Evolutionary conservation across 306 rosid genomes (phyloP), one percentile per base, ranked within the genome.

Genomic region (Begonia fuchsioides): DNA sequence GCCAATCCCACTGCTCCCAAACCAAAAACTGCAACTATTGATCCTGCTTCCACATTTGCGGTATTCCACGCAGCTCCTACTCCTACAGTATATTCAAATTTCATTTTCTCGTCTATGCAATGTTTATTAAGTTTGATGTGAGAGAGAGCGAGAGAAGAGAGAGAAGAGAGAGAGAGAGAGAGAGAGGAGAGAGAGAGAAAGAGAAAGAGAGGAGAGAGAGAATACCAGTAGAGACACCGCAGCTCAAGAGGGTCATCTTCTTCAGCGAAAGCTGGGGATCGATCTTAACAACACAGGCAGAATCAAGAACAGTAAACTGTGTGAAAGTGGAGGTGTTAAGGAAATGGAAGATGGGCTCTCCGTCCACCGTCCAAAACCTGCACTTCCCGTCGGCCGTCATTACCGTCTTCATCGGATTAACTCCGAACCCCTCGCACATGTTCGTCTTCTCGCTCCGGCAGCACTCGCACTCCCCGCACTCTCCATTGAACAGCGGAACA

Each of bases 1-100:
- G 96, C 96, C 0, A 87, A 80, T 0, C 96, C 96, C 16, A 87
- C 81, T 5, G 86, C 73, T 0, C 96, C 96, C 18, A 87, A 60
- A 13, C 96, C 96, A 55, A 87, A 87, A 40, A 87, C 14, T 3
- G 93, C 96, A 0, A 87, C 86, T 1, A 66, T 63, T 9, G 96
- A 76, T 19, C 72, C 81, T 3, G 58, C 32, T 17, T 68, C 71
- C 16, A 87, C 86, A 51, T 87, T 59, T 10, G 96, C 96, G 3
- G 57, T 74, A 17, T 79, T 87, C 96, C 61, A 57, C 17, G 61
- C 53, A 46, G 47, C 61, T 15, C 61, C 61, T 19, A 57, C 53
- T 15, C 61, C 61, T 57, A 46, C 35, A 26, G 0, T 8, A 5
- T 26, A 26, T 26, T 26, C 3, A 26, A 26, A 26, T 26, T 26